Evolutionary conservation across 1,284 basidiomycete species (phyloP).

Genomic region (Xerocomus minutiporus): DNA sequence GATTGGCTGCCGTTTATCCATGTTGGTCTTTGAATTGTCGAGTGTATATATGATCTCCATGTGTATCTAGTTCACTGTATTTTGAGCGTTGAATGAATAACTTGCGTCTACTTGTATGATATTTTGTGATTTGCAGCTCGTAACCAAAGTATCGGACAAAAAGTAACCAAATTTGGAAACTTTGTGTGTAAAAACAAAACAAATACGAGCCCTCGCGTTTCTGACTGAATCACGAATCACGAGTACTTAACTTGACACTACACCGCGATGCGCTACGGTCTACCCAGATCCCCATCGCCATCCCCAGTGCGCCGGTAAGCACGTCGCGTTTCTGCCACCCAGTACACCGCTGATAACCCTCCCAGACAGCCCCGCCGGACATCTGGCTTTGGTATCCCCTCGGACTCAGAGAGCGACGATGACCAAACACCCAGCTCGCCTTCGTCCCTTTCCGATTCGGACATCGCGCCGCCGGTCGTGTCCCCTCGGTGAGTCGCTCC

Average conservation of each 20-base stretch:
- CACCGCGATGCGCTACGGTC: constrained; percentile 53
- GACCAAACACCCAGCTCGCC: constrained; percentile 23
- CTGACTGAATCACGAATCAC: not conserved
- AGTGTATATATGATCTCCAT: too few species aligned
- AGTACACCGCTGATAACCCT: not conserved
- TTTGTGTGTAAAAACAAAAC: not conserved
- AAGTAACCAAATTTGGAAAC: not conserved
- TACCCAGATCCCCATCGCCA: constrained; percentile 55
- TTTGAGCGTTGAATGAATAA: too few species aligned
- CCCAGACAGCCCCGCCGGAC: constrained; percentile 15
- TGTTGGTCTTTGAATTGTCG: not conserved
- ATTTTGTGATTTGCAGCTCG: too few species aligned
- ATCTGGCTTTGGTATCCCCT: constrained; percentile 54
- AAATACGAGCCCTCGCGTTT: constrained; percentile 1
- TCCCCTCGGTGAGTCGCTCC: constrained; percentile 33
- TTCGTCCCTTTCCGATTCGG: constrained; percentile 35
- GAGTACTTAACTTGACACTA: not conserved
- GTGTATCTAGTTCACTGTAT: too few species aligned
- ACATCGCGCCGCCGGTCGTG: constrained; percentile 34
- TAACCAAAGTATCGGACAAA: too few species aligned
- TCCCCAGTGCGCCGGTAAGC: constrained; percentile 53
- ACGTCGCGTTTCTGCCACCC: not conserved
- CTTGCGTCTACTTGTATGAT: too few species aligned
- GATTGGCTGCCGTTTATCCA: constrained; percentile 16
- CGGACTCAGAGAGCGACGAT: constrained; percentile 37